Evolutionary conservation across 306 rosid species (phyloP), one percentile per base, ranked within the genome.

Genomic region (Vigna reflexopilosa): DNA sequence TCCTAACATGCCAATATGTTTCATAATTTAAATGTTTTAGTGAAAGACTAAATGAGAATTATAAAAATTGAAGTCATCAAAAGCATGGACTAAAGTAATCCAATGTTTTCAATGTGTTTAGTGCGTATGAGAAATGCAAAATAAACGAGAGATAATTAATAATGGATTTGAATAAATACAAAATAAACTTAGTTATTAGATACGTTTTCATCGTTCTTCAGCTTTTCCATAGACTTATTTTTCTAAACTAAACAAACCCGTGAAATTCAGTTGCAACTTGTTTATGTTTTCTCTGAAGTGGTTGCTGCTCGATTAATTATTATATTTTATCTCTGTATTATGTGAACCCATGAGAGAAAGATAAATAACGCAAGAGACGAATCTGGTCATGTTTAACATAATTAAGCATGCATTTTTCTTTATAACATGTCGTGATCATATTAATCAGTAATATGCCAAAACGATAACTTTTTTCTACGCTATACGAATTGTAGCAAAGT

Each of bases 21-120:
- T 65, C 50, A 65, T 38, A 30, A 34, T n/a, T 63, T 34, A 63
- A 30, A 63, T 16, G 47, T 34, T 34, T 34, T 34, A 7, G 36
- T 7, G 8, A 3, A 65, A 38, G 51, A 40, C 6, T 8, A 17
- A 16, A 36, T 38, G n/a, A 19, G 38, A 34, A 34, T 34, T 4
- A 34, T 8, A 17, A 64, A 65, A 19, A 40, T 10, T 11, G 0
- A 59, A 59, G 10, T 63, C 8, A 52, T 52, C 1, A 22, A 45
- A 67, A 44, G 13, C 13, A 67, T 45, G 19, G 11, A 67, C 44
- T 19, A 42, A 66, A 42, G 24, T 40, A 44, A 19, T 20, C 9
- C 52, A 20, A 20, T 42, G 72, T 20, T 67, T 67, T 44, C 13
- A 67, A 67, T 20, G 72, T 67, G 72, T 65, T 40, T 16, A 49